Evolutionary conservation across 257 asterid genomes (phyloP).

Genomic region (Petunia secreta): DNA sequence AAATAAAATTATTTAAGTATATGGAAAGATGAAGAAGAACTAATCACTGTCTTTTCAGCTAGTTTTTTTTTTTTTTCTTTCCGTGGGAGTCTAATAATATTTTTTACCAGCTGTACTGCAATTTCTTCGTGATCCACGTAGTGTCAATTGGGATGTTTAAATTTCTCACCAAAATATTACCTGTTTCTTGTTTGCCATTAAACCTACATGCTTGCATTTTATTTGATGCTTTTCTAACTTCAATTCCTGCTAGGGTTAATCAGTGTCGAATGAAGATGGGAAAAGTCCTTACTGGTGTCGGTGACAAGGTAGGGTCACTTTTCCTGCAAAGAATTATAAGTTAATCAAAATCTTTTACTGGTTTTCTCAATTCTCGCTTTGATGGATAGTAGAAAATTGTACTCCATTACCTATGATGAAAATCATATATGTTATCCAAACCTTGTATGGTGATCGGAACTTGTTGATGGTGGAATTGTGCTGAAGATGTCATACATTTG

Average conservation of each 20-base stretch:
- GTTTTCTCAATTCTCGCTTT: not conserved
- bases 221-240: slow-evolving; percentile 30
- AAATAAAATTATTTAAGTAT: slow-evolving; percentile 1
- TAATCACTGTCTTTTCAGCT: not conserved
- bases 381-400: not conserved
- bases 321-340: slow-evolving; percentile 27
- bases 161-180: slow-evolving; percentile 9
- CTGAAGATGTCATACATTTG: slow-evolving; percentile 3
- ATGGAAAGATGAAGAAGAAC: not conserved
- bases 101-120: slow-evolving; percentile 13
- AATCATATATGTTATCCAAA: not conserved
- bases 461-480: not conserved
- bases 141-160: not conserved
- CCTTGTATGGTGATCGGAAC: not conserved
- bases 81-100: not conserved
- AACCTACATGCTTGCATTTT: not conserved
- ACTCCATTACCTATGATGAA: not conserved
- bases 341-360: not conserved
- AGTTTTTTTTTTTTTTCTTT: not conserved
- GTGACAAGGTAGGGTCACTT: slow-evolving; percentile 71
- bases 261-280: slow-evolving; percentile 97
- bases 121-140: not conserved
- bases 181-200: not conserved
- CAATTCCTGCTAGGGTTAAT: slow-evolving; percentile 56
- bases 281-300: slow-evolving; percentile 83